Evolutionary conservation across 495 filamentous ascomycete genomes (phyloP), one percentile per base, ranked within the genome.

Genomic region (Neurospora sp.): DNA sequence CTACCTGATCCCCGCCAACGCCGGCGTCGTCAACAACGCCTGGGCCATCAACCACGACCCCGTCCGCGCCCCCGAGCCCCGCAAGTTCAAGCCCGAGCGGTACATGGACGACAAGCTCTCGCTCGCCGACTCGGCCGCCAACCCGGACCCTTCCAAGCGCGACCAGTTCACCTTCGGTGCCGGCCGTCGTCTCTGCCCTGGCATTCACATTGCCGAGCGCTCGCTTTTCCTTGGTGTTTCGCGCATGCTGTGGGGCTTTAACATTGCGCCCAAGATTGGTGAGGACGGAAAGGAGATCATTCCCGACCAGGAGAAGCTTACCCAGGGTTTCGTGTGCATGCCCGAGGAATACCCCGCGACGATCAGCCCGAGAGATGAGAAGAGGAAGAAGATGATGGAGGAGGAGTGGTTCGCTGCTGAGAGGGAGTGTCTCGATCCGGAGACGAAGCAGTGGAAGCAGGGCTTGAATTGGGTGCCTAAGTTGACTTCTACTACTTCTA

Each of bases 101-200:
- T 82, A 78, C 73, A 46, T 69, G 46, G 72, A 77, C 41, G 78
- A 82, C 42, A 59, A 71, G 68, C 79, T 79, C 53, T 76, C 68
- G 12, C 75, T 79, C 0, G 71, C 71, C 37, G 78, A 81, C 37
- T 74, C 78, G 35, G 81, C 80, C 7, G 76, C 75, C 73, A 82
- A 81, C 72, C 75, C 79, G 3, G 81, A 83, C 41, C 35, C 53
- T 4, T 53, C 74, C 46, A 80, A 82, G 74, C 82, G 83, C 35
- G 84, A 85, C 69, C 82, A 84, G 65, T 83, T 84, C 39, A 81
- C 79, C 0, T 91, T 89, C 74, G 89, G 89, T 2, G 87, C 86
- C 6, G 90, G 90, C 0, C 82, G 89, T 5, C 82, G 89, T 1
- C 82, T 88, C 27, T 91, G 90, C 74, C 85, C 86, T 1, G 89